Conservation (phyloP, 169 alveolate genomes). For the Eimeria maxima region DNA sequence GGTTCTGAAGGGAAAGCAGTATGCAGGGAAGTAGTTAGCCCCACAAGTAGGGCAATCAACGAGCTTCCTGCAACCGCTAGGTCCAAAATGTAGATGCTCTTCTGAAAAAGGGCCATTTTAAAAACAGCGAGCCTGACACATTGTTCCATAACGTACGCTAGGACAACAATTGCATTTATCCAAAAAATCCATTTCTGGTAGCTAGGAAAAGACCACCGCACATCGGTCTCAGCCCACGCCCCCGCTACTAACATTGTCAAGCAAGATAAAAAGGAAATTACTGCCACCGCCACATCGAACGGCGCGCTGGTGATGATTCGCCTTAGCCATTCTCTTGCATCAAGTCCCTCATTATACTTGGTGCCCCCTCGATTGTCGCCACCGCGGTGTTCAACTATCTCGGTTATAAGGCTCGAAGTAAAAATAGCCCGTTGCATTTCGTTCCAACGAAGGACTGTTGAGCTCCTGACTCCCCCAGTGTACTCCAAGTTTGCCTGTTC, state of each 20-base stretch:
- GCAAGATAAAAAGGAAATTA: slow-evolving; percentile 52
- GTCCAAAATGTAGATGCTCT: slow-evolving; percentile 37
- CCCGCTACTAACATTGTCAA: slow-evolving; percentile 60
- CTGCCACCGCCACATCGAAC: slow-evolving; percentile 63
- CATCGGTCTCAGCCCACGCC: slow-evolving; percentile 71
- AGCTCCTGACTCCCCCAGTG: slow-evolving; percentile 77
- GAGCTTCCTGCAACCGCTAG: slow-evolving; percentile 39
- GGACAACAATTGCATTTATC: slow-evolving; percentile 51
- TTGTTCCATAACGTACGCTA: slow-evolving; percentile 42
- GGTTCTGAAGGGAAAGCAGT: slow-evolving; percentile 69
- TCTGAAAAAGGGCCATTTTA: slow-evolving; percentile 28
- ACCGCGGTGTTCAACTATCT: not conserved
- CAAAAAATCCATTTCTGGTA: slow-evolving; percentile 53
- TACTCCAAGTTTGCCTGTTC: slow-evolving; percentile 76
- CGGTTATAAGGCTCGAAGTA: slow-evolving; percentile 1
- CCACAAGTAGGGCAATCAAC: slow-evolving; percentile 47
- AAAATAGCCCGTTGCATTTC: slow-evolving; percentile 79
- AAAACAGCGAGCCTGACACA: slow-evolving; percentile 20
- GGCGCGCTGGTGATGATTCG: slow-evolving; percentile 47
- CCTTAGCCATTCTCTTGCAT: slow-evolving; percentile 54
- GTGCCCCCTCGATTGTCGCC: not conserved
- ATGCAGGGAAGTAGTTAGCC: not conserved
- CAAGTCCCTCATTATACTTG: not conserved
- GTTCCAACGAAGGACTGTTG: slow-evolving; percentile 82
- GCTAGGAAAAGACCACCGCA: slow-evolving; percentile 41